Evolutionary conservation across 2,329 filamentous ascomycete genomes (phyloP).

Genomic region (Acephala macrosclerotiorum): DNA sequence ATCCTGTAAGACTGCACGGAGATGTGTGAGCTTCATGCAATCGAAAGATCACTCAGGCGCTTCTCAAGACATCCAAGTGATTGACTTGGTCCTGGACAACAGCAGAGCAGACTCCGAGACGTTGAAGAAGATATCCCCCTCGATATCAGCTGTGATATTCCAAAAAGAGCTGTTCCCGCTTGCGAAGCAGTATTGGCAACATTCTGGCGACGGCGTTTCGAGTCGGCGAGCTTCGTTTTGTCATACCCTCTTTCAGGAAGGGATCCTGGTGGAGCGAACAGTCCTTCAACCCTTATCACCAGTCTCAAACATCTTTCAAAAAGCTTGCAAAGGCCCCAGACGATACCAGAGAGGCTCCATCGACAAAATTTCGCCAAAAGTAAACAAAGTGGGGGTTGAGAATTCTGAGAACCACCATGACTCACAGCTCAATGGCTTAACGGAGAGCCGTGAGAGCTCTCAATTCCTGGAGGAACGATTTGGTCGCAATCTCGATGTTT

Average conservation of each 20-base stretch:
- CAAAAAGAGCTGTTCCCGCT: constrained; percentile 69
- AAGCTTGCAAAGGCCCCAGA: constrained; percentile 70
- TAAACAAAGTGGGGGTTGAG: constrained; percentile 25
- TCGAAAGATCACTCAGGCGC: constrained; percentile 62
- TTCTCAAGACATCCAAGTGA: constrained; percentile 56
- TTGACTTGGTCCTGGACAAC: constrained; percentile 70
- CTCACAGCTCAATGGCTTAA: constrained; percentile 27
- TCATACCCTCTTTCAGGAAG: constrained; percentile 75
- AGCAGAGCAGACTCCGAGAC: constrained; percentile 58
- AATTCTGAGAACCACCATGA: constrained; percentile 8
- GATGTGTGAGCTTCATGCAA: constrained; percentile 78
- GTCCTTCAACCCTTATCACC: constrained; percentile 33
- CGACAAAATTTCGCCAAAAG: constrained; percentile 47
- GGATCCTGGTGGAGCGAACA: constrained; percentile 62
- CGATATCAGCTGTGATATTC: constrained; percentile 76
- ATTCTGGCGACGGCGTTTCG: constrained; percentile 90
- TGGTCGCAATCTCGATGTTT: constrained; percentile 85
- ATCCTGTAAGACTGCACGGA: constrained; percentile 69
- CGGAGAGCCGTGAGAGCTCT: constrained; percentile 65
- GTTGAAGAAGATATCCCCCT: constrained; percentile 62
- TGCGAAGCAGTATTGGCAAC: constrained; percentile 98
- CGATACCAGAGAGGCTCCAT: constrained; percentile 75
- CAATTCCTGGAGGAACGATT: constrained; percentile 94
- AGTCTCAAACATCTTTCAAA: constrained; percentile 35
- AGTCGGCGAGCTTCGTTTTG: constrained; percentile 93